These are phyloP conservation scores for Phytopythium helicoides DNA, from an alignment of 352 stramenopile species.

Conservation along the genomic window DNA sequence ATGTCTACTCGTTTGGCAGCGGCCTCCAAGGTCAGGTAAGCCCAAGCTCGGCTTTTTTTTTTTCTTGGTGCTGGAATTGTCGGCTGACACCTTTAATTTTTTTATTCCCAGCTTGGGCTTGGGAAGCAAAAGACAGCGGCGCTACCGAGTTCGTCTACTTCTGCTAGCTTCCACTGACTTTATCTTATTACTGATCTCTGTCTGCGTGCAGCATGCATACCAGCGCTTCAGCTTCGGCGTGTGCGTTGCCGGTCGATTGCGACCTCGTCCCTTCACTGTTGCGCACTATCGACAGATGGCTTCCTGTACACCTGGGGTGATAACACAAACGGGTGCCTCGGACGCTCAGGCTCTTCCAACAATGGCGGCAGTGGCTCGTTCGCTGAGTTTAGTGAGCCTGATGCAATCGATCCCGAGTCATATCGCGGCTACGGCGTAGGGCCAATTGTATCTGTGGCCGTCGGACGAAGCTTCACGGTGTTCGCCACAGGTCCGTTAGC, in stretches of 20 bases:
- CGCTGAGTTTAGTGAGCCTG: conserved; percentile 41
- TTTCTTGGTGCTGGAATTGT: too few relatives aligned
- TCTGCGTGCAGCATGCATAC: conserved; percentile 41
- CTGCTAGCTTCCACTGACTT: too few relatives aligned
- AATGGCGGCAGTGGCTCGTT: conserved; percentile 14
- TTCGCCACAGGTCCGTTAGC: conserved; percentile 51
- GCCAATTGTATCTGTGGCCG: conserved; percentile 48
- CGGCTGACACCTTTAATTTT: neutral
- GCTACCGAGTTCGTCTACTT: conserved; percentile 47
- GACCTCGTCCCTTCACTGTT: conserved; percentile 56
- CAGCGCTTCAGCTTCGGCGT: conserved; percentile 45
- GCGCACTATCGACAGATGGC: conserved; percentile 48
- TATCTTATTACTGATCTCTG: neutral
- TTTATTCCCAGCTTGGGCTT: conserved; percentile 39
- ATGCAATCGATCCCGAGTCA: conserved; percentile 31
- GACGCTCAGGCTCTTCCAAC: conserved; percentile 14
- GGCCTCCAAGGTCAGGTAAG: conserved; percentile 64
- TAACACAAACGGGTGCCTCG: conserved; percentile 55
- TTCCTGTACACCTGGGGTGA: conserved; percentile 75
- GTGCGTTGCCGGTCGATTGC: conserved; percentile 46
- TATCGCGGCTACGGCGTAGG: conserved; percentile 40
- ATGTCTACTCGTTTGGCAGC: conserved; percentile 63
- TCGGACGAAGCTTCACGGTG: conserved; percentile 57
- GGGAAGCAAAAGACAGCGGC: conserved; percentile 64
- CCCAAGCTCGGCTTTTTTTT: neutral